phyloP scores from a whole-genome alignment of 805 yeast genomes.

The Wickerhamomyces chambardii region DNA sequence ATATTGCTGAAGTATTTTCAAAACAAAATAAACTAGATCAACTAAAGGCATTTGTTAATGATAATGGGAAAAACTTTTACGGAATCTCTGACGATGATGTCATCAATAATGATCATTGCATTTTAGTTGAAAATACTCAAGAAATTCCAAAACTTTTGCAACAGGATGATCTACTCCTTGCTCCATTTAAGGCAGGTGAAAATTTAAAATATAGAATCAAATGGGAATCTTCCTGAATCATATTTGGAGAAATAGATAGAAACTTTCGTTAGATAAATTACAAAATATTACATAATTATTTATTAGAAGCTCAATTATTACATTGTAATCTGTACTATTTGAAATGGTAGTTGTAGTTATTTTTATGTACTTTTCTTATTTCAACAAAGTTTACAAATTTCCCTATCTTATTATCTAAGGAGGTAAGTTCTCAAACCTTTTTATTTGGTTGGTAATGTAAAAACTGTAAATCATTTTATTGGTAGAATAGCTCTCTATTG shows the following conservation, averaged over 20 bases:
- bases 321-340: no score
- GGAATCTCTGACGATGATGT: conserved; percentile 36
- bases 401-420: no score
- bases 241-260: no score
- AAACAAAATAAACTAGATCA: conserved; percentile 50
- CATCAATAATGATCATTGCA: conserved; percentile 36
- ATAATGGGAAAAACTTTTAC: conserved; percentile 68
- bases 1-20: conserved; percentile 83
- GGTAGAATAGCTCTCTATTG: no score
- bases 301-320: no score
- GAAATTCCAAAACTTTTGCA: conserved; percentile 51
- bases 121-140: conserved; percentile 44
- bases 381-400: no score
- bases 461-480: background rate
- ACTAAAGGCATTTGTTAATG: conserved; percentile 67
- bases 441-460: background rate
- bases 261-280: no score
- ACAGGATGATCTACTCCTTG: conserved; percentile 42
- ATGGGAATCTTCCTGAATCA: conserved; percentile 35
- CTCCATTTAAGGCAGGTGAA: conserved; percentile 85
- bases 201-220: conserved; percentile 61
- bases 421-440: no score
- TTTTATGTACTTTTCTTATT: background rate
- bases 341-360: no score
- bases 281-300: no score